Conservation (phyloP, 2,329 filamentous ascomycete species). For the Talaromyces marneffei region DNA sequence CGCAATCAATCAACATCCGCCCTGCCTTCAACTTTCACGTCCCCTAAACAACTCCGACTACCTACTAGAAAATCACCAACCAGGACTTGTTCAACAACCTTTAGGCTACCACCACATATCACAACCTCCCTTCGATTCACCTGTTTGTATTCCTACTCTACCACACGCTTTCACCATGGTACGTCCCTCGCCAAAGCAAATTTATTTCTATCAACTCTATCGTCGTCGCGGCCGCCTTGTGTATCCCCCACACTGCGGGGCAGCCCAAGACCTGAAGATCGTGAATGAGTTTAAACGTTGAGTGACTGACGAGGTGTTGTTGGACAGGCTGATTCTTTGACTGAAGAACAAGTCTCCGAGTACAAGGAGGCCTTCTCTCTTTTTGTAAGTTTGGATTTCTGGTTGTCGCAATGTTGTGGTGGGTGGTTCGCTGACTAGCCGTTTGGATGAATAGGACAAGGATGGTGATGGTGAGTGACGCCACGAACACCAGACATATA, state of each 20-base stretch:
- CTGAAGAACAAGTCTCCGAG: constrained; percentile 99
- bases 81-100: neutral
- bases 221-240: constrained; percentile 4
- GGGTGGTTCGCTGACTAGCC: constrained; percentile 9
- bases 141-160: constrained; percentile 5
- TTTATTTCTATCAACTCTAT: neutral
- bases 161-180: constrained; percentile 9
- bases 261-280: constrained; percentile 14
- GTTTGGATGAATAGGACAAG: constrained; percentile 60
- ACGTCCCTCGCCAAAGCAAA: neutral
- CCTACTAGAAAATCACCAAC: neutral
- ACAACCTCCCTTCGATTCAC: neutral
- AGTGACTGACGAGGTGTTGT: constrained; percentile 22
- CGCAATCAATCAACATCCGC: neutral
- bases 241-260: constrained; percentile 32
- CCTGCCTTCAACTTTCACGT: neutral
- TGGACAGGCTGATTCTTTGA: constrained; percentile 86
- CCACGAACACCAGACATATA: constrained; percentile 9
- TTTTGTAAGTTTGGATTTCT: constrained; percentile 67
- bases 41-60: neutral
- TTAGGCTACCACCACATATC: neutral
- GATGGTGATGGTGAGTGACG: constrained; percentile 78
- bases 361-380: constrained; percentile 99
- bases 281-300: neutral
- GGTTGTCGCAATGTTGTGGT: neutral